Conservation (phyloP, 2,329 filamentous ascomycete genomes). For the Sclerotinia minor region DNA sequence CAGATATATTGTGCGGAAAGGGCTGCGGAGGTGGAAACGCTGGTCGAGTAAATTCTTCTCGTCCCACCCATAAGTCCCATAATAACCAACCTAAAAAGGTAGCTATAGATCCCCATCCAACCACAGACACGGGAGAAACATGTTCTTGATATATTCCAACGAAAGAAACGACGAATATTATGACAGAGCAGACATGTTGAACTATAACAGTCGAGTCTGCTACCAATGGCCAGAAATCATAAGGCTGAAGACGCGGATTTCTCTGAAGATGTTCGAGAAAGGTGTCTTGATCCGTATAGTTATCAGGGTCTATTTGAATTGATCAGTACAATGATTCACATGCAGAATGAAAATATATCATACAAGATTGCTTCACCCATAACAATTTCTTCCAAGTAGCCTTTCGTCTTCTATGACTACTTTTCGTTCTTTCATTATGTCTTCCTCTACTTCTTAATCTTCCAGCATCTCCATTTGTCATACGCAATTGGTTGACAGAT, state of each 20-base stretch:
- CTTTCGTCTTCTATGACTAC: conserved; percentile 60
- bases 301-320: conserved; percentile 76
- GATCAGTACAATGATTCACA: conserved; percentile 30
- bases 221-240: conserved; percentile 97
- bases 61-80: conserved; percentile 87
- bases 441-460: conserved; percentile 33
- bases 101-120: conserved; percentile 77
- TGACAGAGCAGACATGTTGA: conserved; percentile 92
- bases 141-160: conserved; percentile 84
- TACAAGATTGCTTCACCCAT: conserved; percentile 96
- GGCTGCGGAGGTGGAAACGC: conserved; percentile 23
- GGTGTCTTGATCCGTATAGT: conserved; percentile 95
- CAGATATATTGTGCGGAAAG: conserved; percentile 31
- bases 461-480: conserved; percentile 35
- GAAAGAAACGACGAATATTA: conserved; percentile 93
- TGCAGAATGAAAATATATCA: conserved; percentile 37
- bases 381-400: conserved; percentile 91
- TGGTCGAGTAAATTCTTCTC: conserved; percentile 53
- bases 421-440: conserved; percentile 46
- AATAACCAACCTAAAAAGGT: conserved; percentile 87
- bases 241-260: conserved; percentile 89
- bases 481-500: conserved; percentile 43
- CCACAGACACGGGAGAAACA: conserved; percentile 86
- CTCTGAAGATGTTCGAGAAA: conserved; percentile 95
- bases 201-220: conserved; percentile 95